Evolutionary conservation across 129 eudicot species (phyloP), one percentile per base, ranked within the genome.

Genomic region (Lonicera japonica): DNA sequence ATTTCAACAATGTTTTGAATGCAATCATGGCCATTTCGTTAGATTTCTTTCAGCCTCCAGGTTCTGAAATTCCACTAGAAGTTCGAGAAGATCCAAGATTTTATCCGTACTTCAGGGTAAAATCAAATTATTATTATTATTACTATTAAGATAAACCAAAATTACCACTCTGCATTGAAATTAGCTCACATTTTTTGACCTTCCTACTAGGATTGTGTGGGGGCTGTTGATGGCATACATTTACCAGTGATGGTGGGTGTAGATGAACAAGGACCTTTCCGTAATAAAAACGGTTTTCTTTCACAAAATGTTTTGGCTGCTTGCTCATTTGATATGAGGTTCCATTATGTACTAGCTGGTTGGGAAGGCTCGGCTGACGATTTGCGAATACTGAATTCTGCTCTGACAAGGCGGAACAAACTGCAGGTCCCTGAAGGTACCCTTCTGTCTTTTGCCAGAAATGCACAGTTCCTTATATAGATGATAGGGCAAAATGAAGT

Each of bases 361-460:
- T 83, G 89, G 85, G 85, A 79, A 73, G 89, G 85, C 40, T 79
- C 90, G 12, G 86, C 86, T 0, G 72, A 80, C 24, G 86, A 83
- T 73, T 36, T 70, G 48, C 76, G 68, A 41, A 83, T 83, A 43
- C 58, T 83, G 11, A 72, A 43, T 79, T 83, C 89, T 21, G 89
- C 89, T 66, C 82, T 83, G 14, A 79, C 80, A 54, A 79, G 89
- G 73, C 73, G 48, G 46, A 83, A 79, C 72, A 79, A 83, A 58
- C 67, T 79, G 40, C 57, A 79, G 58, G 85, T 83, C 63, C 89
- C 89, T 56, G 75, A 79, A 66, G 89, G 89, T 83, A 61, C 5
- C 25, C 10, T 25, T 45, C 1, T n/a, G 24, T 16, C 19, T 17
- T 22, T 41, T 62, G 9, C 36, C 4, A 29, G 36, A 29, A 29